These are phyloP conservation scores for Lactifluus piperatus DNA, from an alignment of 768 basidiomycete species.

Conservation along the genomic window DNA sequence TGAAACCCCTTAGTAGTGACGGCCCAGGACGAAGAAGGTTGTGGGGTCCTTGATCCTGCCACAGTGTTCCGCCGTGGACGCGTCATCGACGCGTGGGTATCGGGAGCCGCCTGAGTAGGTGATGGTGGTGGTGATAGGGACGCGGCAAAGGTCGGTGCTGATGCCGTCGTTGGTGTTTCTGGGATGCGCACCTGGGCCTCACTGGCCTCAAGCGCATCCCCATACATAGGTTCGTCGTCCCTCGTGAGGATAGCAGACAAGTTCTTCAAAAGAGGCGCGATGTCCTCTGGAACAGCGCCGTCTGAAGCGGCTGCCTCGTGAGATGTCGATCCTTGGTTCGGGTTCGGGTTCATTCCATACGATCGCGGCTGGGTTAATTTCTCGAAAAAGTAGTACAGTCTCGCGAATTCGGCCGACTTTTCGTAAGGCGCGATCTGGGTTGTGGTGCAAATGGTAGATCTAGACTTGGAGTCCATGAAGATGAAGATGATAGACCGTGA, in stretches of 20 bases:
- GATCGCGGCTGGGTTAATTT: conserved; percentile 16
- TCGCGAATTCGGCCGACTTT: conserved; percentile 18
- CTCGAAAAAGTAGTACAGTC: conserved; percentile 21
- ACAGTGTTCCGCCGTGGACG: conserved; percentile 19
- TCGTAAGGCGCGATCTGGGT: background rate
- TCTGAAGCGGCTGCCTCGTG: background rate
- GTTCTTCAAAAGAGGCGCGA: conserved; percentile 19
- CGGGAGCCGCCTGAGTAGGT: background rate
- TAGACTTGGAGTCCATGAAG: background rate
- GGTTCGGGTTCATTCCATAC: background rate
- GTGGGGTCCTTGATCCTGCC: background rate
- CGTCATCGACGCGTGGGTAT: background rate
- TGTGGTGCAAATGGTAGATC: background rate
- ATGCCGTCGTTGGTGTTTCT: conserved; percentile 9
- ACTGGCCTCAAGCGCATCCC: background rate
- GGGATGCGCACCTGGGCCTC: conserved; percentile 8
- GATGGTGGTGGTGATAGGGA: background rate
- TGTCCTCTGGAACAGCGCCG: conserved; percentile 15
- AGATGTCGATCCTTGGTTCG: background rate
- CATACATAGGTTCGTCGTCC: conserved; percentile 3
- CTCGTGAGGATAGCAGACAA: conserved; percentile 15
- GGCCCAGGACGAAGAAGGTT: background rate
- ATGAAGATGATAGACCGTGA: too few relatives aligned
- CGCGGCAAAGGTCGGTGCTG: background rate
- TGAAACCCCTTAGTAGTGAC: background rate